Evolutionary conservation across 371 early-diverging fungal species (phyloP), one percentile per base, ranked within the genome.

Genomic region (Rhizomucor miehei): DNA sequence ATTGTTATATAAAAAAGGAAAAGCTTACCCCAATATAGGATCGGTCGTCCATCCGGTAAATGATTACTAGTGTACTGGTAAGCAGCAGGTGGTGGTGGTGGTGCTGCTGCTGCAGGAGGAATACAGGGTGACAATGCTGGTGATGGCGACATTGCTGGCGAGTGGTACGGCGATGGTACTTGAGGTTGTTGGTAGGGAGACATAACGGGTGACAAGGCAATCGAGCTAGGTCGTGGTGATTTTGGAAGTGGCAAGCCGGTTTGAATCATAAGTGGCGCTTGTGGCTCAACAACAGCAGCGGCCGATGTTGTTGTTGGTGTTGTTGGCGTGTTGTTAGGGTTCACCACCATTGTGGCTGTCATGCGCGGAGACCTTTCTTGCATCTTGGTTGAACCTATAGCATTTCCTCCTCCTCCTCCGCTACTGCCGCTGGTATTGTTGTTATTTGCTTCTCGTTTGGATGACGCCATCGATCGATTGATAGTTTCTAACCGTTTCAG

Each of bases 11-110:
- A n/a, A 35, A 11, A 19, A 56, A 35, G 19, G 39, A 23, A 54
- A 21, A 48, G 13, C 45, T 72, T 67, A 69, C 76, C 72, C 76
- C 73, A 72, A 45, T 60, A 65, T 39, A 59, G 43, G 21, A 75
- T 59, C 1, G 67, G 65, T 34, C 59, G 52, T n/a, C 71, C 71
- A 51, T 76, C 73, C 3, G 64, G 54, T 23, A 63, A 60, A 8
- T 60, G 44, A 14, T 16, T 44, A 21, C 11, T 35, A 35, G 43
- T 39, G 47, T 40, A 44, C 38, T 12, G 54, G 29, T 37, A 37
- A 36, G 29, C 50, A 47, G 49, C 24, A 35, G 17, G 48, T 34
- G 44, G 35, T 38, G 58, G 34, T 24, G 38, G 13, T 48, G 43
- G 39, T 40, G 52, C 8, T 21, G 56, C 16, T 38, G 51, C 49